Conservation (phyloP, 2,329 filamentous ascomycete genomes). For the Calonectria pteridis region DNA sequence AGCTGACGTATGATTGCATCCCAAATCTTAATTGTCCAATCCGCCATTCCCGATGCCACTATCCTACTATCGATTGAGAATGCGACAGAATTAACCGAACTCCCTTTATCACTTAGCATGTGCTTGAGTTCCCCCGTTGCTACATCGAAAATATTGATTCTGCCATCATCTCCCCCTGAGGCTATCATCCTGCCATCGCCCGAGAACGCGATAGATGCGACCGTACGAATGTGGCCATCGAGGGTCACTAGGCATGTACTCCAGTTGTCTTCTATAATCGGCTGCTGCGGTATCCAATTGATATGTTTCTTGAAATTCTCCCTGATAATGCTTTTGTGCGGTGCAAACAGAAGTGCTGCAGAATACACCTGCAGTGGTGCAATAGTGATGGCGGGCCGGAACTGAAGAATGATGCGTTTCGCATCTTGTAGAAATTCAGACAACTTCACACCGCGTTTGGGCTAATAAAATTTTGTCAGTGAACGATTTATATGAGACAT, state of each 20-base stretch:
- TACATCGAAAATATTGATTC: background rate
- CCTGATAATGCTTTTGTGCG: conserved; percentile 33
- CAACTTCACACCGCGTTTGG: background rate
- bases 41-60: background rate
- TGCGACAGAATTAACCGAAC: background rate
- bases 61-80: background rate
- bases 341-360: conserved; percentile 42
- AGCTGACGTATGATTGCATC: background rate
- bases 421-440: conserved; percentile 33
- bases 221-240: background rate
- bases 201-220: background rate
- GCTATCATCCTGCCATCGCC: background rate
- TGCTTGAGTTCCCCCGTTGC: background rate
- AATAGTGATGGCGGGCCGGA: conserved; percentile 14
- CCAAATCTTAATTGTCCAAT: background rate
- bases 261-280: conserved; percentile 33
- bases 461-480: conserved; percentile 7
- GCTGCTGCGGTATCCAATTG: conserved; percentile 30
- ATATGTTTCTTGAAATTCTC: conserved; percentile 23
- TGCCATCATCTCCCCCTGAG: background rate
- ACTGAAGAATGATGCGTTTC: conserved; percentile 28
- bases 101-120: background rate
- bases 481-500: too few species aligned
- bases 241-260: conserved; percentile 31
- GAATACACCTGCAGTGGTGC: conserved; percentile 45